Evolutionary conservation across 169 alveolate species (phyloP), one percentile per base, ranked within the genome.

Genomic region (Cryptosporidium parvum): DNA sequence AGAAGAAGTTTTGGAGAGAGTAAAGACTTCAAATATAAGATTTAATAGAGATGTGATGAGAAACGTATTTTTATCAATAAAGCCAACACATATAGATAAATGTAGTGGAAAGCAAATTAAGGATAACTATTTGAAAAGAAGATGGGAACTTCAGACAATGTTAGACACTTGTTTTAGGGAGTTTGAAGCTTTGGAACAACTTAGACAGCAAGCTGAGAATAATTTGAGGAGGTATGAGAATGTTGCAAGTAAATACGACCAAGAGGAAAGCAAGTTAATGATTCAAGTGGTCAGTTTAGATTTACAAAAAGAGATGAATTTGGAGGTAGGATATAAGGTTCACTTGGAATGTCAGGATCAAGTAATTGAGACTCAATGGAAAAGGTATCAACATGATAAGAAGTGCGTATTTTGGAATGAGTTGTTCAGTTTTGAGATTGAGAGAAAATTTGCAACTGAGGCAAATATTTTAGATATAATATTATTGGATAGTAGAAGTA

Each of bases 91-190:
- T 23, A 39, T 21, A 21, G 65, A 62, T 7, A 80, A 42, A 12
- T 80, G 89, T 45, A 80, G 51, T 61, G 89, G 89, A 4, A 80
- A 62, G 18, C 89, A 80, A 18, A 68, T 80, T n/a, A 80, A 80
- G 39, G 89, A 80, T n/a, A 67, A 68, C 42, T 80, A 80, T 62
- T 62, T 80, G 29, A 80, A 80, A 26, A 59, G 89, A 29, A 59
- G 89, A 33, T 80, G 89, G 89, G 89, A 80, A 29, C 67, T 80
- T 8, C 89, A 80, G 35, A 80, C 89, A 37, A 80, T 80, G 89
- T 65, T 80, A 51, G 89, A 80, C 35, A 80, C 89, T 16, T 80
- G 89, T 51, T 44, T 52, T 26, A 80, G 68, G 75, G 89, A 80
- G 39, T 65, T 80, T 35, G 89, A 80, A 33, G 89, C 75, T 14